phyloP scores from a whole-genome alignment of 2,329 filamentous ascomycete genomes.

The Zopfia rhizophila region DNA sequence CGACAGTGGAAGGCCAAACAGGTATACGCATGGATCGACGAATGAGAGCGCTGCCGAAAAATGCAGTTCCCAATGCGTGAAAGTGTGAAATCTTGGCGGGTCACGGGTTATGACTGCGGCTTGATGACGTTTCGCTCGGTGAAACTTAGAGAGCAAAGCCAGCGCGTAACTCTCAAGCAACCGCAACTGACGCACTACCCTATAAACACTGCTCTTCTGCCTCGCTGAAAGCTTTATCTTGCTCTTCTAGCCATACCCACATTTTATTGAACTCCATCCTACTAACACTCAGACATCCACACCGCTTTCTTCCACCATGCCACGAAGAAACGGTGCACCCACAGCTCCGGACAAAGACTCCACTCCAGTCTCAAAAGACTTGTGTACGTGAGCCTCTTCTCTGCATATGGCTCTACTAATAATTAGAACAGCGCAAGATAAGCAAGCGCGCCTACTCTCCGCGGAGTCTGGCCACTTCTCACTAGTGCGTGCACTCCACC shows the following conservation, averaged over 20 bases:
- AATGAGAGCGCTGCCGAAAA: background rate
- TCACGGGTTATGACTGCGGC: background rate
- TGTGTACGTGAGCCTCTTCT: constrained; percentile 49
- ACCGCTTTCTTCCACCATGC: too few species aligned
- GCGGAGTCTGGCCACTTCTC: constrained; percentile 78
- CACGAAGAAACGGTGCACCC: constrained; percentile 67
- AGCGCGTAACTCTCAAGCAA: too few species aligned
- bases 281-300: too few species aligned
- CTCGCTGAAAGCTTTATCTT: too few species aligned
- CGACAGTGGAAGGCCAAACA: background rate
- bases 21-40: background rate
- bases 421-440: constrained; percentile 68
- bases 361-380: constrained; percentile 49
- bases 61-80: background rate
- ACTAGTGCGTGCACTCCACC: constrained; percentile 70
- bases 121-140: background rate
- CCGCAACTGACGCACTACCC: too few species aligned
- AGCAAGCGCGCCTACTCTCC: constrained; percentile 78
- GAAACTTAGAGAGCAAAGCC: constrained; percentile 1
- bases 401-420: constrained; percentile 16
- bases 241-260: too few species aligned
- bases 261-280: too few species aligned
- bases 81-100: background rate
- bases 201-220: too few species aligned
- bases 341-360: constrained; percentile 61